Base-by-base conservation (phyloP, 2,329 filamentous ascomycete genomes). In the Stylonectria norvegica region DNA sequence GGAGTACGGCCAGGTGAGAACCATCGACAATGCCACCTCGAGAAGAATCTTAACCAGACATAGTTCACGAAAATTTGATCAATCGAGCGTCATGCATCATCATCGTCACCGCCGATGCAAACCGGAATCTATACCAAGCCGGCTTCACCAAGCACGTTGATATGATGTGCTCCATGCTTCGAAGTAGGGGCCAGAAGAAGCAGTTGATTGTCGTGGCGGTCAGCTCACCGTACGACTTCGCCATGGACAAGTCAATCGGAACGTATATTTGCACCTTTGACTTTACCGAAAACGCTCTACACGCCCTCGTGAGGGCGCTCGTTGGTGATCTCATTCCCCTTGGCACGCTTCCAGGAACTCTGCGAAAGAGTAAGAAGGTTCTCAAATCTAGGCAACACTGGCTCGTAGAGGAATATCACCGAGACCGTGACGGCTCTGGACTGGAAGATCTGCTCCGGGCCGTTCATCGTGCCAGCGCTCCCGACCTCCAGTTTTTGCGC, bases 211-310 rank as follows among this genome's bases (percentile, higher is more conserved):
- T 96, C 4, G 85, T 96, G 6, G 86, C 91, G 1, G 90, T 95
- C 52, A 95, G 89, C 65, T 96, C 90, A 1, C 91, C 91, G 0
- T 97, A 96, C 63, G 91, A 97, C 62, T 97, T 97, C 61, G 89
- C 89, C 31, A 89, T 91, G 78, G 91, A 97, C 57, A 85, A 85
- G 49, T 82, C 82, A 1, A 91, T 97, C 28, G 86, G 87, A 5
- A 95, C 90, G 1, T 96, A 96, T 56, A 77, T 97, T 28, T 96
- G 91, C 69, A 95, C 90, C 0, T 96, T 94, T 62, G 90, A 96
- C 66, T 96, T 95, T 57, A 96, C 91, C 1, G 91, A 96, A 55
- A 91, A 86, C 6, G 89, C 91, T 14, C 79, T 96, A 68, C 83
- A 85, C 45, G 87, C 89, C 1, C 70, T 95, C 4, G 88, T 94